Evolutionary conservation across 768 basidiomycete genomes (phyloP).

Genomic region (Mycena latifolia): DNA sequence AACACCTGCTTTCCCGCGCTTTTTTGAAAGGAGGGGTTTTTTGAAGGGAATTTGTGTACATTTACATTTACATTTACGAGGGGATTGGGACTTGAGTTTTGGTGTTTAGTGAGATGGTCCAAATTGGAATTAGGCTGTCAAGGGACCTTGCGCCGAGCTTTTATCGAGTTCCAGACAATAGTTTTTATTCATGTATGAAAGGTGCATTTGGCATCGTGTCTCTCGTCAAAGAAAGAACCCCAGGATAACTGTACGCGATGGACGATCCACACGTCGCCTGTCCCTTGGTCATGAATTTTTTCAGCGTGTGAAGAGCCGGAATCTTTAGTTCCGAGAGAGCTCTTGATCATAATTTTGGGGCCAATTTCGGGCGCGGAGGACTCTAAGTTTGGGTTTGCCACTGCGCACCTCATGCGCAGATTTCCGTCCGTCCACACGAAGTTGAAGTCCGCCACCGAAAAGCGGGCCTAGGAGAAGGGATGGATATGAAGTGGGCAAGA

Average conservation of each 20-base stretch:
- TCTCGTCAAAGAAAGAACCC: not conserved
- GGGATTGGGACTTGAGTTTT: not conserved
- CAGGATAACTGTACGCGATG: not conserved
- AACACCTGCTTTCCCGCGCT: conserved; percentile 1
- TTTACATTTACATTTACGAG: conserved; percentile 2
- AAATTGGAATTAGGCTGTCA: not conserved
- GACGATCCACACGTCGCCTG: conserved; percentile 1
- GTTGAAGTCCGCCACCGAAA: too few species aligned
- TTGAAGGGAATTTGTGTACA: not conserved
- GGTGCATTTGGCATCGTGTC: not conserved
- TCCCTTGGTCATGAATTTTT: conserved; percentile 1
- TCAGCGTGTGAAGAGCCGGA: not conserved
- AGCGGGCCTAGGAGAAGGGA: too few species aligned
- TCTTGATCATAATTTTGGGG: conserved; percentile 4
- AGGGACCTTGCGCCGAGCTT: conserved; percentile 2
- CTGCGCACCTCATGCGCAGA: too few species aligned
- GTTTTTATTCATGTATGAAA: not conserved
- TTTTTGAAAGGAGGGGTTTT: conserved; percentile 1
- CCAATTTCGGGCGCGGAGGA: too few species aligned
- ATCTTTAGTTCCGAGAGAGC: not conserved
- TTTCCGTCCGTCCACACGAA: too few species aligned
- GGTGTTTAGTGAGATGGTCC: not conserved
- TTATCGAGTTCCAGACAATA: not conserved
- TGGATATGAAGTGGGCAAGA: too few species aligned
- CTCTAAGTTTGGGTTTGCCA: too few species aligned